Conservation (phyloP, 2,329 filamentous ascomycete species). For the Aspergillus costaricaensis region DNA sequence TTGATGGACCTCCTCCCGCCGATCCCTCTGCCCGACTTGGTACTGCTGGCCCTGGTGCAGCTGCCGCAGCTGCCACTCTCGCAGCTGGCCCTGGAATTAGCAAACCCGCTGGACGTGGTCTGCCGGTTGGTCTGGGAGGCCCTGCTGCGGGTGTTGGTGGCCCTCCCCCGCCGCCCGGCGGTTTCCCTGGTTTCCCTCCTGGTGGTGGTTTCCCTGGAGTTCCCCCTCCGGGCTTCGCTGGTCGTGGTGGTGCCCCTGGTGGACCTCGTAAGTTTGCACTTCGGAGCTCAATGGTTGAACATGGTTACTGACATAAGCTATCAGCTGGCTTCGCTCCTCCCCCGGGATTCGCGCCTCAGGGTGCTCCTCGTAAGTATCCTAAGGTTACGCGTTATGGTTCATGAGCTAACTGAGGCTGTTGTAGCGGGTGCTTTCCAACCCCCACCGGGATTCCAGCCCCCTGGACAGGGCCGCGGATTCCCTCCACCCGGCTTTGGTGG, state of each 20-base stretch:
- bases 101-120: slow-evolving; percentile 84
- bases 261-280: slow-evolving; percentile 51
- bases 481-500: slow-evolving; percentile 55
- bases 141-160: slow-evolving; percentile 86
- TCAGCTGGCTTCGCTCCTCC: slow-evolving; percentile 51
- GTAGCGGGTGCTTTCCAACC: slow-evolving; percentile 57
- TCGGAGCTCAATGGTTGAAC: neutral
- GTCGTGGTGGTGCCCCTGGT: slow-evolving; percentile 53
- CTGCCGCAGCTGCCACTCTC: slow-evolving; percentile 64
- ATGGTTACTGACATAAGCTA: slow-evolving; percentile 1
- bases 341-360: slow-evolving; percentile 50
- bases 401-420: slow-evolving; percentile 41
- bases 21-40: slow-evolving; percentile 90
- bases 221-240: slow-evolving; percentile 52
- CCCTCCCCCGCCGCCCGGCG: slow-evolving; percentile 66
- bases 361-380: slow-evolving; percentile 47
- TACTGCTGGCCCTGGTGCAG: slow-evolving; percentile 66
- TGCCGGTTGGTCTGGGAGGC: slow-evolving; percentile 79
- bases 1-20: slow-evolving; percentile 92
- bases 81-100: slow-evolving; percentile 85
- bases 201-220: slow-evolving; percentile 58
- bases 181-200: slow-evolving; percentile 54
- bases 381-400: slow-evolving; percentile 13
- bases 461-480: slow-evolving; percentile 54
- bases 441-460: slow-evolving; percentile 74